Conservation (phyloP, 1,284 basidiomycete species). For the Coniferiporia weirii region DNA sequence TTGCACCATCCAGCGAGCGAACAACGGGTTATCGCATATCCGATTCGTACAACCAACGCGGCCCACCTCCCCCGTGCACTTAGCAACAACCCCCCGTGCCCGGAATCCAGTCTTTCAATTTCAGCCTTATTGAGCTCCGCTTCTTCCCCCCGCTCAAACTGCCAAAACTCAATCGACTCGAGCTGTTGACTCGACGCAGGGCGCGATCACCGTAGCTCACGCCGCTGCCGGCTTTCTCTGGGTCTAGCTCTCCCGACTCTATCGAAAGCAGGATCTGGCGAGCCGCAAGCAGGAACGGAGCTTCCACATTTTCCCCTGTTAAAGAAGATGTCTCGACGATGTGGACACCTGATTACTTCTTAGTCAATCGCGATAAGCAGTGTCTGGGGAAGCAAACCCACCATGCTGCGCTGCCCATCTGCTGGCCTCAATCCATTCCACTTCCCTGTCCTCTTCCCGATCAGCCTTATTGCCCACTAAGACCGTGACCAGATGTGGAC, state of each 20-base stretch:
- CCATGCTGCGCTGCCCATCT: conserved; percentile 94
- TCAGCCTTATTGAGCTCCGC: conserved; percentile 53
- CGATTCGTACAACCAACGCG: not conserved
- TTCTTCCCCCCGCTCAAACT: conserved; percentile 61
- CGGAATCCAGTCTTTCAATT: conserved; percentile 53
- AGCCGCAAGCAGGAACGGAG: conserved; percentile 88
- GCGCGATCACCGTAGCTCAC: conserved; percentile 96
- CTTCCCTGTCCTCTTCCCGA: conserved; percentile 88
- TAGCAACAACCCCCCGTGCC: conserved; percentile 33
- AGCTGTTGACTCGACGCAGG: conserved; percentile 79
- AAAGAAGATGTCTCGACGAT: conserved; percentile 93
- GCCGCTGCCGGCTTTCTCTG: conserved; percentile 89
- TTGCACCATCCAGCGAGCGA: not conserved
- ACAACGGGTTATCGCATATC: not conserved
- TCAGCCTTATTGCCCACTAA: conserved; percentile 96
- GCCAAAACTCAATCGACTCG: conserved; percentile 72
- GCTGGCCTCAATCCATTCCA: conserved; percentile 91
- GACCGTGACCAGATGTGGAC: conserved; percentile 85
- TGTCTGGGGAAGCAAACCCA: conserved; percentile 30
- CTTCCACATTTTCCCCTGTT: conserved; percentile 89
- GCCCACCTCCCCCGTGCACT: not conserved
- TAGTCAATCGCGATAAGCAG: conserved; percentile 8
- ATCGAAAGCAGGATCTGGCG: conserved; percentile 90
- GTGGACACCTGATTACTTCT: conserved; percentile 60
- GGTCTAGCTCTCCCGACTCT: conserved; percentile 87